These are phyloP conservation scores for Actinomortierella ambigua DNA, from an alignment of 371 early-diverging fungal genomes.

Conservation along the genomic window DNA sequence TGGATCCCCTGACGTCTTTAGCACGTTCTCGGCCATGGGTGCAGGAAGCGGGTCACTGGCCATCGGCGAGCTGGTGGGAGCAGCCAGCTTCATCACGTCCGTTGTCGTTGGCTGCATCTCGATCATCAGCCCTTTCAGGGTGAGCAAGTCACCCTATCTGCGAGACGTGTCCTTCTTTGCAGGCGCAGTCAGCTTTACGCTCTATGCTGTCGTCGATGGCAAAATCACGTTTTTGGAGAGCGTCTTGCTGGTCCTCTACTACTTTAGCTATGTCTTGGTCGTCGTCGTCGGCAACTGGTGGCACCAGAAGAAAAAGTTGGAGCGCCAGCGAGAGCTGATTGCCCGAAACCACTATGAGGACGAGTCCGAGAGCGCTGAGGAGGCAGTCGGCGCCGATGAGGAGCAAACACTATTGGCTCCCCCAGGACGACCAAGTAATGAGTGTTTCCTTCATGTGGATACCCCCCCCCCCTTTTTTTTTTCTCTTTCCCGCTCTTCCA, in stretches of 20 bases:
- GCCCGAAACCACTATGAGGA: slow-evolving; percentile 24
- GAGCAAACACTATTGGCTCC: slow-evolving; percentile 13
- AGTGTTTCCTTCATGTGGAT: not conserved
- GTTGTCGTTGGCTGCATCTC: slow-evolving; percentile 83
- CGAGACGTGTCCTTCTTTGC: slow-evolving; percentile 80
- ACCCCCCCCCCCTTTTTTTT: not conserved
- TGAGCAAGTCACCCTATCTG: slow-evolving; percentile 67
- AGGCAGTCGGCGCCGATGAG: slow-evolving; percentile 8
- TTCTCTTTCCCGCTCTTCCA: not conserved
- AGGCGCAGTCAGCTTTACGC: slow-evolving; percentile 62
- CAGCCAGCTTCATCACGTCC: slow-evolving; percentile 79
- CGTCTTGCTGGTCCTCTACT: slow-evolving; percentile 58
- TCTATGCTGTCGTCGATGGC: slow-evolving; percentile 66
- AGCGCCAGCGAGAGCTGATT: slow-evolving; percentile 19
- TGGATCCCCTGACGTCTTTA: slow-evolving; percentile 86
- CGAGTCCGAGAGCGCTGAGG: slow-evolving; percentile 4
- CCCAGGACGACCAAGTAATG: not conserved
- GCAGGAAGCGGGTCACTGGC: slow-evolving; percentile 78
- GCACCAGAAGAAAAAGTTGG: slow-evolving; percentile 45
- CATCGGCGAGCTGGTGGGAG: slow-evolving; percentile 76
- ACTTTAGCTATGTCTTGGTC: slow-evolving; percentile 60
- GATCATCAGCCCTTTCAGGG: slow-evolving; percentile 73
- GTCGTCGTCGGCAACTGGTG: slow-evolving; percentile 67
- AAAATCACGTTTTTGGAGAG: slow-evolving; percentile 71
- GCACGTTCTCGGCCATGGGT: slow-evolving; percentile 80